Evolutionary conservation across 2,329 filamentous ascomycete genomes (phyloP).

Genomic region (Nannizzia gypsea): DNA sequence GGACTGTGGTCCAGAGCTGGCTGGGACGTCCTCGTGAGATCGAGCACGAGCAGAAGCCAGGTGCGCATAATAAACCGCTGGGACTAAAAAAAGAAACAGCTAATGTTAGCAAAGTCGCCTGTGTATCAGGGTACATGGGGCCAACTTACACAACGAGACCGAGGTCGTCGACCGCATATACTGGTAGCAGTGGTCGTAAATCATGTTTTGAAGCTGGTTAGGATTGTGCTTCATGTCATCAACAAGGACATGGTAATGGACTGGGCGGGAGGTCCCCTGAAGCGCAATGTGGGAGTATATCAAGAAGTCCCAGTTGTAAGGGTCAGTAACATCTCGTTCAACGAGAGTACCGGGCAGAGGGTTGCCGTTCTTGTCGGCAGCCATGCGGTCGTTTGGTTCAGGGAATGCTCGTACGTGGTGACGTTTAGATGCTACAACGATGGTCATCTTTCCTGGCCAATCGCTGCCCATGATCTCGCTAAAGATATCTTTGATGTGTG

Average conservation of each 20-base stretch:
- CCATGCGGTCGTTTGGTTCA: constrained; percentile 35
- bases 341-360: constrained; percentile 76
- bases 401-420: constrained; percentile 94
- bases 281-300: constrained; percentile 63
- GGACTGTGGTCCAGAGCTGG: constrained; percentile 30
- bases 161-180: constrained; percentile 87
- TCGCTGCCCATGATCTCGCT: constrained; percentile 24
- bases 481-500: constrained; percentile 54
- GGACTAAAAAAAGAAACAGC: constrained; percentile 32
- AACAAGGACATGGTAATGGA: constrained; percentile 79
- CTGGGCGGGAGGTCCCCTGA: constrained; percentile 84
- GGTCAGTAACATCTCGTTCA: constrained; percentile 80
- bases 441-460: constrained; percentile 58
- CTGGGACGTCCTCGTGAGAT: constrained; percentile 52
- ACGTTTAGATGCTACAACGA: constrained; percentile 82
- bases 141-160: constrained; percentile 55
- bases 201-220: constrained; percentile 68
- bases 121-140: background rate
- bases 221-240: constrained; percentile 63
- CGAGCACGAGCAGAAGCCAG: constrained; percentile 70
- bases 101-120: background rate
- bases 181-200: constrained; percentile 91
- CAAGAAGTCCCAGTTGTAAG: constrained; percentile 83
- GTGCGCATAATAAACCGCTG: constrained; percentile 93
- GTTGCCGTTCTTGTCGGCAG: constrained; percentile 65